Conservation (phyloP, 345 rosid species). For the Gossypium longicalyx region DNA sequence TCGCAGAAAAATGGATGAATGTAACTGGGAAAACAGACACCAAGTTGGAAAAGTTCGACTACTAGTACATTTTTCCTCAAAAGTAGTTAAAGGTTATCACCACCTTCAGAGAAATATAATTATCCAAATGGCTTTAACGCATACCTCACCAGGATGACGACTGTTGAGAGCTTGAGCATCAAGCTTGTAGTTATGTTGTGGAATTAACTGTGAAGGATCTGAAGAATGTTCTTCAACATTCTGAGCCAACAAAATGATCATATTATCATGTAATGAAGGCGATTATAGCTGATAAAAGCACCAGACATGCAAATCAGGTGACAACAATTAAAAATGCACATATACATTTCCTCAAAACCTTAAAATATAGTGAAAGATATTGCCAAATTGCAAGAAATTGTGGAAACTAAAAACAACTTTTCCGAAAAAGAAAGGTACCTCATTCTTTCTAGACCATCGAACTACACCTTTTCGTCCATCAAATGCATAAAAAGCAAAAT, state of each 20-base stretch:
- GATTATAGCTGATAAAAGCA: conserved; percentile 7
- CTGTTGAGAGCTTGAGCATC: conserved; percentile 77
- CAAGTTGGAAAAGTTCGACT: neutral
- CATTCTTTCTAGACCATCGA: conserved; percentile 91
- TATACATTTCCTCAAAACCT: neutral
- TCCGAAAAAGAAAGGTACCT: conserved; percentile 35
- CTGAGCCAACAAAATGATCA: conserved; percentile 40
- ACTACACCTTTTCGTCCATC: conserved; percentile 69
- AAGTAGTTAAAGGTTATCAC: neutral
- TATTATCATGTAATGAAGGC: conserved; percentile 8
- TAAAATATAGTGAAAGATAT: neutral
- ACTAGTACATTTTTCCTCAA: neutral
- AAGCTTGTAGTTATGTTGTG: conserved; percentile 96
- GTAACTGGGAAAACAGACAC: neutral
- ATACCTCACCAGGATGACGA: conserved; percentile 95
- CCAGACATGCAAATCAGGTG: neutral
- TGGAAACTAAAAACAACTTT: neutral
- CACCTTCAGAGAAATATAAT: neutral
- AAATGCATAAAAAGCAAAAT: conserved; percentile 89
- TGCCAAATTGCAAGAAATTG: neutral
- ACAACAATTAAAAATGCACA: neutral
- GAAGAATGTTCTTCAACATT: conserved; percentile 65
- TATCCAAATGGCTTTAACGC: conserved; percentile 7
- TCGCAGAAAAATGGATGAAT: neutral
- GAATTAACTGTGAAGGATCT: conserved; percentile 76